Base-by-base conservation (phyloP, 768 basidiomycete species). In the Tricholoma furcatifolium region DNA sequence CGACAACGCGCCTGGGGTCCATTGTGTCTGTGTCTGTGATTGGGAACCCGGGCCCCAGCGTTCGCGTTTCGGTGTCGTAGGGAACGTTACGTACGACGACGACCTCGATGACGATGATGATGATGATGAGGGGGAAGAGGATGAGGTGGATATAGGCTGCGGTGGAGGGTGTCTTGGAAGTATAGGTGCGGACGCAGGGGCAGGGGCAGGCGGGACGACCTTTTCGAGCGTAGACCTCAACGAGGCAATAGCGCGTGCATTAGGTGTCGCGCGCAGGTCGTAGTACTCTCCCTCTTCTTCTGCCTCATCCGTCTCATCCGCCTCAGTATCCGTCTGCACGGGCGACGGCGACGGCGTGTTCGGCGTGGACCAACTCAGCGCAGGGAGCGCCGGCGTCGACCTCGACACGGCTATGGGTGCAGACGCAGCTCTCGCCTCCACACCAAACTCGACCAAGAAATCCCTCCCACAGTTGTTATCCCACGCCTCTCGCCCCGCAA, bases 401-500 rank as follows among this genome's bases (percentile, higher is more conserved):
- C 7, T 27, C 4, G 27, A 27, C 7, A 27, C 7, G 4, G 27
- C 14, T n/a, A n/a, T 21, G 7, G 23, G 24, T 10, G 7, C 31
- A 30, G 43, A 6, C 43, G 12, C 31, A n/a, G 46, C 18, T 14
- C 38, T 48, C 36, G 65, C 60, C 30, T 64, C 54, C 56, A 72
- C 71, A 50, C 68, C 70, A 64, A 98, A 95, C 51, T 76, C 81
- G 50, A 90, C 81, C 43, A 82, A 73, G 67, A 96, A 98, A 65
- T 98, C 91, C 49, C 75, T 66, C 2, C 87, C 86, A 21, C 61
- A 65, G 64, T 97, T 96, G 72, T 91, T 95, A 68, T 98, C 96
- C 96, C 96, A 98, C 53, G 88, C 80, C 67, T 98, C 94, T 58
- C 74, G 70, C 0, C 88, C 89, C 4, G 71, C 82, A 21, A 85